Evolutionary conservation across 1,139 yeast species (phyloP).

Genomic region (Debaryomyces psychrophilus): DNA sequence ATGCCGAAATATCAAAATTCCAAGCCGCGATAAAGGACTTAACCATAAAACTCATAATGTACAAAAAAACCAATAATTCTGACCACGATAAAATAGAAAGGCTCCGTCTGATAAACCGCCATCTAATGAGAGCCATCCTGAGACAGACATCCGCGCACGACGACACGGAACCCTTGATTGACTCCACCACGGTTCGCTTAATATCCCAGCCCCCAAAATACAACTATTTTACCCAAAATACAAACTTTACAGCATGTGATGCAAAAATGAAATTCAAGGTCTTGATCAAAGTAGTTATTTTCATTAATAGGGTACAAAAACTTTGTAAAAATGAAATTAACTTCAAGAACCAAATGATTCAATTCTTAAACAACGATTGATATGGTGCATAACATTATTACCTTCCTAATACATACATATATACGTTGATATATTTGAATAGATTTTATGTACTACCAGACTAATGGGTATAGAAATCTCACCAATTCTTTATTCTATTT

Average conservation of each 20-base stretch:
- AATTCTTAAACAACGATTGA: conserved; percentile 1
- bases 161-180: conserved; percentile 8
- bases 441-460: background rate
- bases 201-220: background rate
- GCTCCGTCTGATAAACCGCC: conserved; percentile 9
- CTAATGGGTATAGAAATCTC: background rate
- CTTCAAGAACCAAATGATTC: conserved; percentile 2
- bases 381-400: background rate
- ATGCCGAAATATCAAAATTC: conserved; percentile 3
- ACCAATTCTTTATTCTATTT: background rate
- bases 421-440: background rate
- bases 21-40: conserved; percentile 8
- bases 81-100: conserved; percentile 6
- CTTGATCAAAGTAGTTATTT: conserved; percentile 4
- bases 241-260: conserved; percentile 3
- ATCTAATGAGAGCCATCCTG: background rate
- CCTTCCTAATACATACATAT: background rate
- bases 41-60: conserved; percentile 11
- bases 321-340: conserved; percentile 1
- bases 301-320: conserved; percentile 3
- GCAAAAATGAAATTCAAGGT: conserved; percentile 6
- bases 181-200: conserved; percentile 10
- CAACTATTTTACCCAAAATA: conserved; percentile 3
- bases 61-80: conserved; percentile 8
- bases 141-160: conserved; percentile 1